Conservation (phyloP, 257 asterid species). For the Gentiana straminea region DNA sequence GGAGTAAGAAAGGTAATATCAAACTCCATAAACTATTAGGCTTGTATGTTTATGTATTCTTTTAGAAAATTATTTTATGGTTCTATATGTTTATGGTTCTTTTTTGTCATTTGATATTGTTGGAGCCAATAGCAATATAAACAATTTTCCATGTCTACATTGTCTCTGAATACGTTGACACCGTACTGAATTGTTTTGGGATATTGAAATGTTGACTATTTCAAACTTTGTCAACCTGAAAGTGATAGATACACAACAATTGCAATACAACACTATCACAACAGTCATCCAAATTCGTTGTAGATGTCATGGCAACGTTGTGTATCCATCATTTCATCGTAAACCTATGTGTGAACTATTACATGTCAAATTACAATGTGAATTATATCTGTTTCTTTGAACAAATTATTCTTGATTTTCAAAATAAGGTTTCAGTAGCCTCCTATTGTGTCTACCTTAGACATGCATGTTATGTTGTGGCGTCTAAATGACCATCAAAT, state of each 20-base stretch:
- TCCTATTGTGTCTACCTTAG: too few species aligned
- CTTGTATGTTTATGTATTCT: too few species aligned
- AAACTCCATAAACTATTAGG: not conserved
- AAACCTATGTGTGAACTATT: not conserved
- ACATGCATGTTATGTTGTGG: not conserved
- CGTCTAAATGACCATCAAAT: slow-evolving; percentile 7
- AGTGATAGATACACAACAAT: too few species aligned
- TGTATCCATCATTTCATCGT: not conserved
- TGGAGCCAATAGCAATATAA: not conserved
- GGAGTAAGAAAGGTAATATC: slow-evolving; percentile 85
- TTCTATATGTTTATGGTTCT: not conserved
- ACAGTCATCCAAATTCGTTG: not conserved
- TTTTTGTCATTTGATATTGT: not conserved
- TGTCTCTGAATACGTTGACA: not conserved
- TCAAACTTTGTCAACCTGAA: too few species aligned
- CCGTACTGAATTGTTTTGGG: too few species aligned
- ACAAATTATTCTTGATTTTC: not conserved
- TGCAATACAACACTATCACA: too few species aligned
- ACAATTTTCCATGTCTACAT: not conserved
- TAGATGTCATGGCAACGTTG: not conserved
- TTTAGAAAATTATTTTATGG: too few species aligned
- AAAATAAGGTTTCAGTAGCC: too few species aligned
- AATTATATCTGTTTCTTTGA: not conserved
- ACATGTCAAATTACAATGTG: not conserved
- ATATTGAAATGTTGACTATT: too few species aligned